These are phyloP conservation scores for Didymella arachidicola DNA, from an alignment of 2,329 filamentous ascomycete species.

Conservation along the genomic window DNA sequence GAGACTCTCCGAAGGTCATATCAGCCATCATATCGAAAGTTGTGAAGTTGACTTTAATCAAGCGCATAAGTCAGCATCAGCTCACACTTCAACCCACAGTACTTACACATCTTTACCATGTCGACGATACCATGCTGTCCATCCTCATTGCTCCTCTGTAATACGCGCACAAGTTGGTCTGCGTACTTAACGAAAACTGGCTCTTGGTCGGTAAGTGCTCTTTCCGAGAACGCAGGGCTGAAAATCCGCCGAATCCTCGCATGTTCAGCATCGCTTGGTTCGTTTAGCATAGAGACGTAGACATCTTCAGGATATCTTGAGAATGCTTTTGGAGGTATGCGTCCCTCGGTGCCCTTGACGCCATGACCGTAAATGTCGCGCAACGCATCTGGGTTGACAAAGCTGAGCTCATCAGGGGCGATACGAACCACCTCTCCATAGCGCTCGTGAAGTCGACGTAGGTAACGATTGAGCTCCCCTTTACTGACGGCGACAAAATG, in stretches of 20 bases:
- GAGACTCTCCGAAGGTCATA: slow-evolving; percentile 42
- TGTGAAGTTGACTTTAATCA: slow-evolving; percentile 33
- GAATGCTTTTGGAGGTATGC: slow-evolving; percentile 1
- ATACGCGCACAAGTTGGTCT: slow-evolving; percentile 47
- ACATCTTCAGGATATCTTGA: neutral
- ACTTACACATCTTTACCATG: slow-evolving; percentile 1
- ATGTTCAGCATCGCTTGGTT: slow-evolving; percentile 43
- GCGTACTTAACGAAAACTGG: slow-evolving; percentile 52
- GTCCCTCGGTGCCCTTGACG: neutral
- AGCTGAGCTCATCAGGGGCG: neutral
- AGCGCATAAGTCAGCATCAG: neutral
- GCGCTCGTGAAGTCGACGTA: neutral
- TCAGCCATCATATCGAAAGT: slow-evolving; percentile 48
- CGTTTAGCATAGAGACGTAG: neutral
- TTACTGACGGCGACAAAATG: neutral
- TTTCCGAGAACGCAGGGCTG: slow-evolving; percentile 53
- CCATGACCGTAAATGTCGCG: neutral
- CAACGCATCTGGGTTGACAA: neutral
- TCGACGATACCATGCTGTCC: neutral
- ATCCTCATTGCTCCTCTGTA: neutral
- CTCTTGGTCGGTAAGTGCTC: slow-evolving; percentile 52
- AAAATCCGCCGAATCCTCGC: slow-evolving; percentile 52
- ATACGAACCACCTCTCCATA: neutral
- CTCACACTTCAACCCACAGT: too few relatives aligned
- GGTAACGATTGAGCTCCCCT: neutral